Evolutionary conservation across 2,329 filamentous ascomycete genomes (phyloP), one percentile per base, ranked within the genome.

Genomic region (Colletotrichum acutatum): DNA sequence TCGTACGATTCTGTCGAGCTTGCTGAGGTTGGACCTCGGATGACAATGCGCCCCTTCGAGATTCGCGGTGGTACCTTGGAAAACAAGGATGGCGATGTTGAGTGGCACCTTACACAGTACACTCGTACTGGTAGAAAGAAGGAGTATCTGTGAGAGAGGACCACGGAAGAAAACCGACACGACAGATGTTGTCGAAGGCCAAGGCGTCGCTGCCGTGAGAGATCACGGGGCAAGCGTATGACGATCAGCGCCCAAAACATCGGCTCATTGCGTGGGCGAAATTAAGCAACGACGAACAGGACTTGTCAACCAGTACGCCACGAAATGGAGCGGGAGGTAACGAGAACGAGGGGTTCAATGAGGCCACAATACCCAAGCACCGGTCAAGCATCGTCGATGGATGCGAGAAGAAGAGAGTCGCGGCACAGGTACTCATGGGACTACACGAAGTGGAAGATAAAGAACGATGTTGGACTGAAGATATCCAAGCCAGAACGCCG

Each of bases 81-180:
- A 80, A 97, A 95, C 79, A 97, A 97, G 82, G 94, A 97, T 76
- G 96, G 96, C 4, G 97, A 99, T 83, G 91, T 97, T 5, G 97
- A 99, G 84, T 99, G 97, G 97, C 93, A 97, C 75, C 87, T 99
- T 75, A 97, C 94, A 74, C 96, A 98, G 80, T 99, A 98, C 83
- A 99, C 96, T 9, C 89, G 97, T 77, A 98, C 96, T 16, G 92
- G 93, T 78, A 91, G 92, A 84, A 98, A 98, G 90, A 98, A 98
- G 91, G 95, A 97, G 80, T 98, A 97, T 80, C 88, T 98, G 67
- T 98, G 84, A 91, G 70, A 22, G n/a, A 22, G 42, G 4, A 28
- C 30, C 6, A 11, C n/a, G 4, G 62, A 46, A 24, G 5, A 37
- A 30, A 26, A 52, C 14, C 42, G 19, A 5, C 24, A 4, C 22